A percentile compares a stretch with the other conserved stretches of the same genome.
These are phyloP conservation scores for Lathyrus sativus DNA, from an alignment of 306 rosid genomes.

Conservation along the genomic window DNA sequence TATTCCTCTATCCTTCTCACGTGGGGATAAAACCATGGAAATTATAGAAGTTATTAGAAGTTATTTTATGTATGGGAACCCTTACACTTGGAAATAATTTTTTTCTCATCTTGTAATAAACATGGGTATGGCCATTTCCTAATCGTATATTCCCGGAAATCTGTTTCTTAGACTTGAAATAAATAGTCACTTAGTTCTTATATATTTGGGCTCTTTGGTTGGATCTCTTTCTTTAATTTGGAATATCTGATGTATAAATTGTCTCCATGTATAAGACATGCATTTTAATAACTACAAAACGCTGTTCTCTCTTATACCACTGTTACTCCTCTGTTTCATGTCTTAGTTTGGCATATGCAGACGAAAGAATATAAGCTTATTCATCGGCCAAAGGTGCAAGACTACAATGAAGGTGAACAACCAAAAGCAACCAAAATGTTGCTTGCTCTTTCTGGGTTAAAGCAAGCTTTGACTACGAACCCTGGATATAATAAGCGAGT, in stretches of 20 bases:
- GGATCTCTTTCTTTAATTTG: conserved; percentile 20
- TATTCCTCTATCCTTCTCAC: no score
- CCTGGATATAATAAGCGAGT: conserved; percentile 92
- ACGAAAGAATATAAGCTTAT: conserved; percentile 73
- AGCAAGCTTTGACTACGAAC: conserved; percentile 72
- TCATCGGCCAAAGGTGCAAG: conserved; percentile 49
- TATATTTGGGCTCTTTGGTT: not conserved
- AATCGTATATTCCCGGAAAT: no score
- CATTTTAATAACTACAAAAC: conserved; percentile 23
- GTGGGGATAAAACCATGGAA: no score
- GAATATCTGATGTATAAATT: conserved; percentile 13
- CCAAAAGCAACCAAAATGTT: conserved; percentile 64
- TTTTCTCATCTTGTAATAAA: no score
- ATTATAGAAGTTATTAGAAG: no score
- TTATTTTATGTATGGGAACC: no score
- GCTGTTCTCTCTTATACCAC: not conserved
- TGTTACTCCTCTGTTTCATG: conserved; percentile 37
- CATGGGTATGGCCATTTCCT: no score
- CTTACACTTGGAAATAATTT: no score
- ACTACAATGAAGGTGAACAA: conserved; percentile 37
- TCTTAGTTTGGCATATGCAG: conserved; percentile 54
- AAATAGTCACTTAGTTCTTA: not conserved
- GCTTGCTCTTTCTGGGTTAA: conserved; percentile 92
- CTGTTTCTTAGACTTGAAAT: no score
- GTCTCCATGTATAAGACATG: conserved; percentile 18